phyloP scores from a whole-genome alignment of 106 monocot species.

The Phalaenopsis aphrodite region DNA sequence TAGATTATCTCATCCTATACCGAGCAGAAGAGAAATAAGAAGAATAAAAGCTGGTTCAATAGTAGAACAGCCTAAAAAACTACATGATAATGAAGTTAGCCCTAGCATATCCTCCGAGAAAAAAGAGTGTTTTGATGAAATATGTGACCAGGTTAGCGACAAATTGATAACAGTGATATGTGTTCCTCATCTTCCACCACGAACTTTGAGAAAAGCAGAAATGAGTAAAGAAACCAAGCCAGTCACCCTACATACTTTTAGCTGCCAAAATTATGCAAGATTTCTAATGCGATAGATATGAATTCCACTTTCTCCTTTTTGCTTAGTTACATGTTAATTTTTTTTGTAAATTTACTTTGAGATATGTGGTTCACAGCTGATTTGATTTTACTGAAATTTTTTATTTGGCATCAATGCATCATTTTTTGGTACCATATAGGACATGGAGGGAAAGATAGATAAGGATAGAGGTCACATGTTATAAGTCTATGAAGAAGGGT shows the following conservation, averaged over 20 bases:
- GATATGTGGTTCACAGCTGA: background rate
- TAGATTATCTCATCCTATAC: slow-evolving; percentile 24
- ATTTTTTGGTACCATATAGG: background rate
- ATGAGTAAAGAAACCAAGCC: slow-evolving; percentile 6
- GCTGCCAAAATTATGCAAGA: background rate
- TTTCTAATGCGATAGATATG: slow-evolving; percentile 2
- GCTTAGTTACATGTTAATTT: background rate
- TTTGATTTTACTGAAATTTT: background rate
- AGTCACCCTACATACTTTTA: background rate
- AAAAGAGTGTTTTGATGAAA: background rate
- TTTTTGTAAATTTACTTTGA: background rate
- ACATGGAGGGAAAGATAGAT: background rate
- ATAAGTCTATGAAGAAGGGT: background rate
- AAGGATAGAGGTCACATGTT: background rate
- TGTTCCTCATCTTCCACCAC: slow-evolving; percentile 8
- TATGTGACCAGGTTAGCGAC: background rate
- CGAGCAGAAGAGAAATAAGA: slow-evolving; percentile 26
- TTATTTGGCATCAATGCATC: background rate
- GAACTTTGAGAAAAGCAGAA: slow-evolving; percentile 14
- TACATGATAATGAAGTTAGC: background rate
- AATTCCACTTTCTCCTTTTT: background rate
- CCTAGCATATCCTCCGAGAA: background rate
- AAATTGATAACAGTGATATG: slow-evolving; percentile 1
- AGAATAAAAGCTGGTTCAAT: slow-evolving; percentile 11
- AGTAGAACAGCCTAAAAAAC: background rate